Evolutionary conservation across 495 filamentous ascomycete genomes (phyloP).

Genomic region (Penicillium verhagenii): DNA sequence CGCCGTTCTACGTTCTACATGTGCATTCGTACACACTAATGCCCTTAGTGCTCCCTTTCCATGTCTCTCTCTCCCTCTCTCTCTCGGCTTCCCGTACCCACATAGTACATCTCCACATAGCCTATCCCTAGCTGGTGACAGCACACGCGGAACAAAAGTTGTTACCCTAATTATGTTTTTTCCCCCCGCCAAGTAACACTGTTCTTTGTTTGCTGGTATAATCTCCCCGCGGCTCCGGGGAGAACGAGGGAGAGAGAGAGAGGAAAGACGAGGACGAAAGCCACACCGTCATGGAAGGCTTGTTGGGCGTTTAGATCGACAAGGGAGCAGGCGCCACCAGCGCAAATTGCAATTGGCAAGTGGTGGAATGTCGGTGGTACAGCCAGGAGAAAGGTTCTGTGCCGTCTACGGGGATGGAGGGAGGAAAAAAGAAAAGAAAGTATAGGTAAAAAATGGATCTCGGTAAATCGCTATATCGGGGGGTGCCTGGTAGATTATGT

Average conservation of each 20-base stretch:
- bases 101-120: neutral
- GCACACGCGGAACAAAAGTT: neutral
- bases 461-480: too few relatives aligned
- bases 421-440: neutral
- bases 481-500: too few relatives aligned
- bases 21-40: neutral
- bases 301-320: neutral
- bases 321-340: constrained; percentile 7
- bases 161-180: too few relatives aligned
- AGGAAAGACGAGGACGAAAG: neutral
- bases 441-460: neutral
- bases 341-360: neutral
- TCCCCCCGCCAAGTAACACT: neutral
- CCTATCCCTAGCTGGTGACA: neutral
- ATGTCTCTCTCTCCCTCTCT: neutral
- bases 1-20: neutral
- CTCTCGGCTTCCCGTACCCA: neutral
- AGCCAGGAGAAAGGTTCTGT: neutral
- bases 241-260: neutral
- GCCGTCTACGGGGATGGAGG: too few relatives aligned
- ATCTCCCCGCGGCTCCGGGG: too few relatives aligned
- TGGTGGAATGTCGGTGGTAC: neutral
- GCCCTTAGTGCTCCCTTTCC: neutral
- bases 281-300: constrained; percentile 7
- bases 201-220: neutral